A percentile compares a stretch with the other conserved stretches of the same genome.
phyloP scores from a whole-genome alignment of 805 yeast species.

The Wickerhamomyces hampshirensis region DNA sequence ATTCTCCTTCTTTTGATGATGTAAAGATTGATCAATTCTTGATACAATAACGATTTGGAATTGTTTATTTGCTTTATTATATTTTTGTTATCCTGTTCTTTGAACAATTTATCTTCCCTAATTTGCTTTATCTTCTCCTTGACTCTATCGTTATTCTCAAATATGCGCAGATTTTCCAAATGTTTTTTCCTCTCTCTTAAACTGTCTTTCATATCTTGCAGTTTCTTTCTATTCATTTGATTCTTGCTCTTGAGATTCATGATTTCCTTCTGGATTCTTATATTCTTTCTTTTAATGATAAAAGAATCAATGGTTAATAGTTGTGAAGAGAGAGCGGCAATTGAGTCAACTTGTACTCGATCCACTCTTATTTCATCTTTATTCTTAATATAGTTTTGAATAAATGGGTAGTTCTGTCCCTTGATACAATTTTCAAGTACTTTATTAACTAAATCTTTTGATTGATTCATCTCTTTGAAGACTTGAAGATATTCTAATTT shows the following conservation, averaged over 20 bases:
- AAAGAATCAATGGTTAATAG: slow-evolving; percentile 21
- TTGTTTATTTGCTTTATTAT: slow-evolving; percentile 20
- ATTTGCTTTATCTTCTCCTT: slow-evolving; percentile 1
- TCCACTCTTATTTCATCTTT: slow-evolving; percentile 5
- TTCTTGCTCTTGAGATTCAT: slow-evolving; percentile 1
- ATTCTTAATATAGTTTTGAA: slow-evolving; percentile 7
- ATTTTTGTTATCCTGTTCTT: slow-evolving; percentile 10
- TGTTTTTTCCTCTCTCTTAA: neutral
- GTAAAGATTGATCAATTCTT: slow-evolving; percentile 21
- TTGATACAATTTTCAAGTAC: slow-evolving; percentile 13
- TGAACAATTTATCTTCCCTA: slow-evolving; percentile 6
- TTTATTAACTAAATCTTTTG: slow-evolving; percentile 8
- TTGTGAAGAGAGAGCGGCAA: slow-evolving; percentile 22
- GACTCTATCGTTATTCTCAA: neutral
- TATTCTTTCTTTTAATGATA: slow-evolving; percentile 12
- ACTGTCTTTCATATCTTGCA: neutral
- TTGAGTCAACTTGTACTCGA: slow-evolving; percentile 4
- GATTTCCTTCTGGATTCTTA: slow-evolving; percentile 12
- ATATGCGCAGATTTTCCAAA: too few relatives aligned
- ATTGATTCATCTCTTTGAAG: slow-evolving; percentile 4
- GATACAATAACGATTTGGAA: slow-evolving; percentile 19
- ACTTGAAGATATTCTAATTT: slow-evolving; percentile 14
- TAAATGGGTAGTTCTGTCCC: slow-evolving; percentile 12
- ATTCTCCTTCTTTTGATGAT: slow-evolving; percentile 16
- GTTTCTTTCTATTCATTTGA: neutral